Evolutionary conservation across 1,284 basidiomycete genomes (phyloP).

Genomic region (Crepidotus sp.): DNA sequence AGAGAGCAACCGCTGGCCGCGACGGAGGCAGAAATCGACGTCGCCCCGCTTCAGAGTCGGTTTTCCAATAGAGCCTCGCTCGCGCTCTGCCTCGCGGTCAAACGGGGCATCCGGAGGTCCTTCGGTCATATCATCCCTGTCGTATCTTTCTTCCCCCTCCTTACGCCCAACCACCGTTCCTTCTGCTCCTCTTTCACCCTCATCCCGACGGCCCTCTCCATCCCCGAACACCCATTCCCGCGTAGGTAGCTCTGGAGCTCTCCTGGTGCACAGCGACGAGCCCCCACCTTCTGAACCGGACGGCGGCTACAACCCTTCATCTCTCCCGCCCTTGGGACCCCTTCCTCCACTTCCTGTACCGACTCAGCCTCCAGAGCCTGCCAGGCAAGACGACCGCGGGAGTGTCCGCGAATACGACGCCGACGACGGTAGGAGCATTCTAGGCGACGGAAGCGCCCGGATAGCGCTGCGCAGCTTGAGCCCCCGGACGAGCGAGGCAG

Average conservation of each 20-base stretch:
- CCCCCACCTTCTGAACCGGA: conserved; percentile 8
- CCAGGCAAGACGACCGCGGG: conserved; percentile 24
- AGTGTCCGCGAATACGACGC: conserved; percentile 28
- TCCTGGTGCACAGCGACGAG: conserved; percentile 18
- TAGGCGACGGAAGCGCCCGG: conserved; percentile 27
- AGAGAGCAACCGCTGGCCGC: conserved; percentile 21
- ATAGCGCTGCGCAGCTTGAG: conserved; percentile 32
- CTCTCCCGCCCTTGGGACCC: not conserved
- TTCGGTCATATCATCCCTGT: conserved; percentile 25
- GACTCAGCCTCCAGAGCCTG: conserved; percentile 1
- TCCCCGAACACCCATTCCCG: conserved; percentile 19
- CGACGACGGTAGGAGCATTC: conserved; percentile 27
- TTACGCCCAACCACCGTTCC: conserved; percentile 9
- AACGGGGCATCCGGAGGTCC: conserved; percentile 5
- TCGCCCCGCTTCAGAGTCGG: conserved; percentile 30
- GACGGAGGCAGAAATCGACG: conserved; percentile 23
- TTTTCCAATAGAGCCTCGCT: conserved; percentile 20
- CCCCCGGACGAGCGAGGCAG: conserved; percentile 30
- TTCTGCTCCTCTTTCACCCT: conserved; percentile 2
- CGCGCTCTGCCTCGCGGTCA: conserved; percentile 10
- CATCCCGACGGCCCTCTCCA: conserved; percentile 5
- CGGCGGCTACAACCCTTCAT: conserved; percentile 1
- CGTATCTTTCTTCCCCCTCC: conserved; percentile 25
- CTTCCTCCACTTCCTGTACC: conserved; percentile 2
- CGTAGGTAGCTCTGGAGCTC: conserved; percentile 20